Base-by-base conservation (phyloP, 345 rosid genomes). In the Limnanthes douglasii region DNA sequence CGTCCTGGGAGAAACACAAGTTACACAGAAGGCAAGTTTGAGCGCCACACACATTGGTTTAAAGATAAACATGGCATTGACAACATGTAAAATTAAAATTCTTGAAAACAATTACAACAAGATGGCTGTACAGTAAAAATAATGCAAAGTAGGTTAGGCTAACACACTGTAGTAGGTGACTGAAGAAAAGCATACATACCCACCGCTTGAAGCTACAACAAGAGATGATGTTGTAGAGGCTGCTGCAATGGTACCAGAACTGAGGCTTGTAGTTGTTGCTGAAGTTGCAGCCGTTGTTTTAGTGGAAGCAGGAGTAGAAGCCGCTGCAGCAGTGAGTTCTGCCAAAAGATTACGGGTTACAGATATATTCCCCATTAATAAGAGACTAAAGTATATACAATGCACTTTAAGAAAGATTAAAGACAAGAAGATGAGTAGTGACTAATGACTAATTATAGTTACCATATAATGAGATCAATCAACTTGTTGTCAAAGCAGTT, bases 151-250 rank as follows among this genome's bases (percentile, higher is more conserved):
- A n/a, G n/a, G n/a, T n/a, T n/a, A n/a, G n/a, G n/a, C n/a, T n/a
- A n/a, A n/a, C n/a, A n/a, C n/a, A n/a, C n/a, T n/a, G n/a, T n/a
- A n/a, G n/a, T n/a, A n/a, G n/a, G n/a, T n/a, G n/a, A 5, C 5
- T 15, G 12, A 47, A 13, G 29, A 30, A 17, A 39, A 39, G 11
- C n/a, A 13, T 43, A 62, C 85, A 34, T 50, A 84, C 98, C 98
- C 93, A 47, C 73, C 73, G 60, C 68, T 68, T 22, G 86, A 66
- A 55, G 85, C 58, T 41, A 61, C 73, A 39, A 56, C 58, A 64
- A 80, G 83, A 39, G 78, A 36, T 23, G 63, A 56, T 23, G 73
- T 41, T 28, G 75, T 46, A n/a, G n/a, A n/a, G n/a, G n/a, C n/a
- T n/a, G n/a, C n/a, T n/a, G n/a, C n/a, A n/a, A n/a, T n/a, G n/a